Evolutionary conservation across 1,139 yeast genomes (phyloP), one percentile per base, ranked within the genome.

Genomic region (Protomyces inouyei): DNA sequence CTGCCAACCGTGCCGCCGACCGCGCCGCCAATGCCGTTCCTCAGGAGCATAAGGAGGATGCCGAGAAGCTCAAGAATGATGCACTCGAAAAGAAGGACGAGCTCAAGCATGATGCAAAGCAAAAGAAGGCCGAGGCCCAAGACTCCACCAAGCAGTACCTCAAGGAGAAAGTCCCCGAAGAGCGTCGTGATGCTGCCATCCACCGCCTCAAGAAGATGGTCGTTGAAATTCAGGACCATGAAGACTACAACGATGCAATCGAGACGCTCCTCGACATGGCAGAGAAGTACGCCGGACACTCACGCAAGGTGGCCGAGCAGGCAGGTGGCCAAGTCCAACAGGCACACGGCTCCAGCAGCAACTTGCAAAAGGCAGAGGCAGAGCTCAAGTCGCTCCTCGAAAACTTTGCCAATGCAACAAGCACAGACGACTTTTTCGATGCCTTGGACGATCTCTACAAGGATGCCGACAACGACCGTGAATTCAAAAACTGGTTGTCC

Each of bases 141-240:
- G 51, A 63, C 14, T 38, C 38, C 36, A 57, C 65, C n/a, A 52
- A 23, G 59, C 56, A 59, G 12, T 68, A 68, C 46, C 53, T 68
- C 28, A 32, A 51, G 37, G 61, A 65, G 36, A 68, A 68, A 38
- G 25, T 68, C n/a, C 68, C 70, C 23, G 57, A 63, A 61, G 69
- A 68, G 63, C 68, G 70, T 14, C 67, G 68, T 8, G 66, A 65
- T 9, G 66, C 65, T 36, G 55, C 57, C 16, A 59, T 68, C 35
- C 38, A 36, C 37, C 65, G 70, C 1, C 67, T 68, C 57, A 66
- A 66, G 67, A 64, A 66, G 46, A 63, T 67, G 64, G 64, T 69
- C 16, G 68, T 65, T 36, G 70, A 69, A 54, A 67, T 69, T 57
- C 71, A 69, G 46, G 67, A 65, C 14, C 69, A 67, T 36, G 64